Evolutionary conservation across 257 asterid species (phyloP).

Genomic region (Solanum ahanhuiri): DNA sequence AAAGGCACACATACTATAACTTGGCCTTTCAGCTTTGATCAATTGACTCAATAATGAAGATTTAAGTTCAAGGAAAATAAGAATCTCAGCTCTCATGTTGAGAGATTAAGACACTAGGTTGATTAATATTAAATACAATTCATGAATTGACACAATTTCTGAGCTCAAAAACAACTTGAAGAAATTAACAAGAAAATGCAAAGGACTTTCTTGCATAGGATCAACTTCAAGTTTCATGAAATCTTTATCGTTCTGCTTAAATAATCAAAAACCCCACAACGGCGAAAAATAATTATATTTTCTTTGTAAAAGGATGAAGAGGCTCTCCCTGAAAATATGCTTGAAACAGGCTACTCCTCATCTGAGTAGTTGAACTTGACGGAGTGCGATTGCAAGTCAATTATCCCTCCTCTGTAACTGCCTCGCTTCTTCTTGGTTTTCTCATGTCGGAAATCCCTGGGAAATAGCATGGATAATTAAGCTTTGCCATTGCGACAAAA

Average conservation of each 20-base stretch:
- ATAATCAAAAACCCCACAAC: not conserved
- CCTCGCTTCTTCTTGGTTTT: constrained; percentile 99
- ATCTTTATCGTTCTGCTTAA: not conserved
- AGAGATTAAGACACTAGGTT: not conserved
- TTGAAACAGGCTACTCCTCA: constrained; percentile 28
- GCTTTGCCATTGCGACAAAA: not conserved
- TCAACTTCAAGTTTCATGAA: not conserved
- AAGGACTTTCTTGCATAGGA: not conserved
- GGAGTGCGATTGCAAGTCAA: constrained; percentile 73
- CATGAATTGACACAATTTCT: not conserved
- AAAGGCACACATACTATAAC: not conserved
- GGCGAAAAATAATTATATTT: not conserved
- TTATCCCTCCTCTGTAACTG: constrained; percentile 87
- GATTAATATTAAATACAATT: not conserved
- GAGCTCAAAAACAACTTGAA: not conserved
- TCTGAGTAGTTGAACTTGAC: constrained; percentile 75
- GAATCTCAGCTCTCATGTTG: too few relatives aligned
- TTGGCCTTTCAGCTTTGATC: not conserved
- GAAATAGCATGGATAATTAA: not conserved
- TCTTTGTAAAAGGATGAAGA: not conserved
- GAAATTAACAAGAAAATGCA: not conserved
- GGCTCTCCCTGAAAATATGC: not conserved
- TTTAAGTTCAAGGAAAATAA: not conserved
- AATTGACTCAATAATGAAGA: not conserved
- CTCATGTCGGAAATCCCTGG: constrained; percentile 41